phyloP scores from a whole-genome alignment of 805 yeast species.

The Yarrowia sp. region DNA sequence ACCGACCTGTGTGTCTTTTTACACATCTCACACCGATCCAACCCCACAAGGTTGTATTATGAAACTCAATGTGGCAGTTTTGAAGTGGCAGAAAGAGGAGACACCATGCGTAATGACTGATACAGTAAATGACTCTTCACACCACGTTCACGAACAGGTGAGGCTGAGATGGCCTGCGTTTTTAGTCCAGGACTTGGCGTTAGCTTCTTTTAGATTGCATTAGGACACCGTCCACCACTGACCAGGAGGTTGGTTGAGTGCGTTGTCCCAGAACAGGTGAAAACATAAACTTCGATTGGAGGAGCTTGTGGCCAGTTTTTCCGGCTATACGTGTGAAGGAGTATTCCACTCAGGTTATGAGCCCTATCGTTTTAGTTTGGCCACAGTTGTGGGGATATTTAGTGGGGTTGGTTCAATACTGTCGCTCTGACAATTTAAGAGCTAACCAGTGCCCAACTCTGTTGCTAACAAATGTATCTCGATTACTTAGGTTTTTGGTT shows the following conservation, averaged over 20 bases:
- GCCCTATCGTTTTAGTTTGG: no score
- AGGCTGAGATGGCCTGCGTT: background rate
- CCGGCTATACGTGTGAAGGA: background rate
- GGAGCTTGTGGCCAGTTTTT: background rate
- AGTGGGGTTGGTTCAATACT: no score
- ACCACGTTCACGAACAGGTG: background rate
- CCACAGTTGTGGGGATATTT: no score
- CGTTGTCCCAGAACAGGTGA: no score
- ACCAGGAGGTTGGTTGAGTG: no score
- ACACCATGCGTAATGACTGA: background rate
- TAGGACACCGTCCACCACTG: no score
- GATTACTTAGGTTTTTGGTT: no score
- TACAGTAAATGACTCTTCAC: background rate
- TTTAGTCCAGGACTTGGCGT: background rate
- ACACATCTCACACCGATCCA: no score
- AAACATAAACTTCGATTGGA: background rate
- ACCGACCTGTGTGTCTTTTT: no score
- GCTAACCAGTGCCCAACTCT: no score
- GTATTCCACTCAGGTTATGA: background rate
- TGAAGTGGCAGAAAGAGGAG: background rate
- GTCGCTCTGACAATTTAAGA: no score
- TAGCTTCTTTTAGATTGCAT: background rate
- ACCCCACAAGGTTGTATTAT: conserved; percentile 8
- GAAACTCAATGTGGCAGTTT: background rate
- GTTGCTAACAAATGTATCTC: no score